A percentile compares a stretch with the other conserved stretches of the same genome.
Evolutionary conservation across 305 asterid species (phyloP).

Genomic region (Solanum chacoense): DNA sequence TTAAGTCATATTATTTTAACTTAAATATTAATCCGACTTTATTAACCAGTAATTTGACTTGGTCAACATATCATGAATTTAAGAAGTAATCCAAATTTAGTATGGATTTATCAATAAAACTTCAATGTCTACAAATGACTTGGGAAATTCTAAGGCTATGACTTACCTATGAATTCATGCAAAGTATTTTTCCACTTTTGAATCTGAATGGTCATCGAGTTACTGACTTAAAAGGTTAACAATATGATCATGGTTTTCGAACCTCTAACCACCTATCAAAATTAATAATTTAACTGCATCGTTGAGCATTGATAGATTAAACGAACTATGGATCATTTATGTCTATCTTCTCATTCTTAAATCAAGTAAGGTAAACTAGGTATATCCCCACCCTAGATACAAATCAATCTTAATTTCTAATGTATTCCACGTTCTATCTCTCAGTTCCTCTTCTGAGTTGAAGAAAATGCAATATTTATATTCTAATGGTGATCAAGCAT

Average conservation of each 20-base stretch:
- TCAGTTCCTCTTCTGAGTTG: background rate
- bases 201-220: background rate
- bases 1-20: background rate
- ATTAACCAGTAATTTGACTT: background rate
- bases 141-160: background rate
- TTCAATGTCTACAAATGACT: background rate
- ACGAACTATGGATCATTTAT: background rate
- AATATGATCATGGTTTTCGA: background rate
- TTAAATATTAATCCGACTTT: background rate
- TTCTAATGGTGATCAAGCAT: background rate
- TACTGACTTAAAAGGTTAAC: background rate
- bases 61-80: background rate
- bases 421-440: background rate
- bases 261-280: background rate
- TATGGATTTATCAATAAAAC: background rate
- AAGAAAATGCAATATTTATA: background rate
- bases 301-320: background rate
- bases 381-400: background rate
- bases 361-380: background rate
- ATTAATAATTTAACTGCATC: background rate
- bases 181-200: background rate
- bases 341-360: background rate
- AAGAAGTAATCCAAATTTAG: background rate
- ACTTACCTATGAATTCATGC: background rate
- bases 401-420: background rate